Evolutionary conservation across 2,329 filamentous ascomycete species (phyloP), one percentile per base, ranked within the genome.

Genomic region (Aspergillus oerlinghausenensis): DNA sequence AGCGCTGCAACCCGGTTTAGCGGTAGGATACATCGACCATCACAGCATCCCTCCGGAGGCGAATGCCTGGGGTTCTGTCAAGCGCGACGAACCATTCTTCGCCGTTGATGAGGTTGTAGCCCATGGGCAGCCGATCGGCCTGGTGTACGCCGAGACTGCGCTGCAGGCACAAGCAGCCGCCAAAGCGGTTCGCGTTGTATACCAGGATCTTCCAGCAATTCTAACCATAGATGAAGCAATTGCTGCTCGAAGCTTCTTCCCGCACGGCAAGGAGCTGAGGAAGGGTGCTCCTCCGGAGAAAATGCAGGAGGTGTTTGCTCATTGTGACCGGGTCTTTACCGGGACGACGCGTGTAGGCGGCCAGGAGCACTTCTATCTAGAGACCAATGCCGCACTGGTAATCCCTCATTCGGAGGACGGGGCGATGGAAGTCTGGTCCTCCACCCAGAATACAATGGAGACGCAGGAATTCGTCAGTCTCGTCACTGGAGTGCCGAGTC

Each of bases 141-240:
- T 97, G 75, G 82, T 99, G 11, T 76, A 97, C 14, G 94, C 92
- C 0, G 90, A 86, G 19, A 88, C 88, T 10, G 86, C 90, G 1
- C 85, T 87, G 59, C 83, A 84, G 57, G 94, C 94, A 1, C 86
- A 89, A 54, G 87, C 90, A 58, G 94, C 87, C 54, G 88, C 90
- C 0, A 83, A 91, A 56, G 90, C 89, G 3, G 92, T 99, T 55
- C 89, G 87, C 70, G 80, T 97, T 1, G 88, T 93, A 63, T 97
- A 99, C 62, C 91, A 97, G 70, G 92, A 96, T 19, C 78, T 97
- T 3, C 92, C 92, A 0, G 86, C 91, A 0, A 88, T 97, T 28
- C 88, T 96, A 65, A 93, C 90, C 0, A 97, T 97, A 57, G 94
- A 97, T 68, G 93, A 99, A 67, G 94, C 94, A 1, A 96, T 99